Evolutionary conservation across 805 yeast species (phyloP).

Genomic region (Candida sakaeoensis): DNA sequence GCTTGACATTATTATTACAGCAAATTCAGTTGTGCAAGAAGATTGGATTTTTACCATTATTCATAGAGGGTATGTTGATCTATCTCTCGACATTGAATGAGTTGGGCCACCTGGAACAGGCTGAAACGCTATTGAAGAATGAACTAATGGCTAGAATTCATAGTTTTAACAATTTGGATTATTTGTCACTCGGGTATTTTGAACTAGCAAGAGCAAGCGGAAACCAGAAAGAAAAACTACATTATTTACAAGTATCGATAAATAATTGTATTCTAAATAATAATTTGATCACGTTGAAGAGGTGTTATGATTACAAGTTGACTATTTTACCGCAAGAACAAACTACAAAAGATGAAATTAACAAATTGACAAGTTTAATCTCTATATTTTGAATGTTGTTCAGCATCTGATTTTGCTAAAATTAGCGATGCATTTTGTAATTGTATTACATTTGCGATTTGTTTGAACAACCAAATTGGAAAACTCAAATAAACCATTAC

Average conservation of each 20-base stretch:
- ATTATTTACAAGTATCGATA: constrained; percentile 1
- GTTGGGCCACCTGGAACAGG: constrained; percentile 42
- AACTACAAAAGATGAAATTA: constrained; percentile 30
- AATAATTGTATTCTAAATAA: constrained; percentile 39
- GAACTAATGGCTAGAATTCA: constrained; percentile 44
- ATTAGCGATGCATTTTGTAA: constrained; percentile 78
- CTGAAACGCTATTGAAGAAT: constrained; percentile 35
- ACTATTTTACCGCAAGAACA: too few species aligned
- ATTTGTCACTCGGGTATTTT: constrained; percentile 32
- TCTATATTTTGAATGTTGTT: constrained; percentile 25
- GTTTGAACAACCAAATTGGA: constrained; percentile 91
- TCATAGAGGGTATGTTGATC: constrained; percentile 45
- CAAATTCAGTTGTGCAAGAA: constrained; percentile 46
- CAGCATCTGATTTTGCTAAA: constrained; percentile 75
- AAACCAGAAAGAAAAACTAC: not conserved
- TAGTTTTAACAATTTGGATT: constrained; percentile 34
- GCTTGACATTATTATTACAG: constrained; percentile 47
- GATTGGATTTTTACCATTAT: constrained; percentile 42
- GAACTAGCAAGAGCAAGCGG: constrained; percentile 22
- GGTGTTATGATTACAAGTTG: constrained; percentile 27
- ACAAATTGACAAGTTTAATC: constrained; percentile 1
- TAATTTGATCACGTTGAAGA: constrained; percentile 35
- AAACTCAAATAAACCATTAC: constrained; percentile 54
- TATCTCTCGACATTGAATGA: constrained; percentile 44
- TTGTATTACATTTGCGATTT: constrained; percentile 84